A percentile compares a stretch with the other conserved stretches of the same genome.
Evolutionary conservation across 768 basidiomycete species (phyloP).

Genomic region (Pluteus cervinus): DNA sequence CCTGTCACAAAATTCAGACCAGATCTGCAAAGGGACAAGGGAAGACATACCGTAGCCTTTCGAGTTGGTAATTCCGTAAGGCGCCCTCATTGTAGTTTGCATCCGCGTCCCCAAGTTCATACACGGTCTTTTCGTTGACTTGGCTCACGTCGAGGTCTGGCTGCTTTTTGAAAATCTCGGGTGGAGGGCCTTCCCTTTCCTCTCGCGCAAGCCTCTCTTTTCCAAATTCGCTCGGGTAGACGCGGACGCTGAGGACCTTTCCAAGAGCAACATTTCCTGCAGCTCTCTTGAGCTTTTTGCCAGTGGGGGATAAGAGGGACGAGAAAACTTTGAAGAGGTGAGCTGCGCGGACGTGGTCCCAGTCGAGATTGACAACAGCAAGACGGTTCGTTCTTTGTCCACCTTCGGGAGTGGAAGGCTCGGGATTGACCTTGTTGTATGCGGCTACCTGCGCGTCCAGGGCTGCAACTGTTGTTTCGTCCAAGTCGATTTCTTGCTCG

Average conservation of each 20-base stretch:
- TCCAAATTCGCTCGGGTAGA: constrained; percentile 95
- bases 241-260: constrained; percentile 65
- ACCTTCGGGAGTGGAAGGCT: constrained; percentile 22
- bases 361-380: constrained; percentile 94
- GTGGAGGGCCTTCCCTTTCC: constrained; percentile 86
- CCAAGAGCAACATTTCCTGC: constrained; percentile 45
- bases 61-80: constrained; percentile 86
- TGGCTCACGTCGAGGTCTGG: constrained; percentile 42
- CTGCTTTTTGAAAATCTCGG: constrained; percentile 69
- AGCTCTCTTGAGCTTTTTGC: constrained; percentile 10
- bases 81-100: constrained; percentile 87
- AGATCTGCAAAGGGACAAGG: neutral
- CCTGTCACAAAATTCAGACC: constrained; percentile 30
- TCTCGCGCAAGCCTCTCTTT: constrained; percentile 81
- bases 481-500: constrained; percentile 67
- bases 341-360: constrained; percentile 89
- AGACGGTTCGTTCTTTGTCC: constrained; percentile 59
- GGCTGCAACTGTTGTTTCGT: constrained; percentile 68
- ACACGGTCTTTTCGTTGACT: constrained; percentile 57
- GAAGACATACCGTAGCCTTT: constrained; percentile 71
- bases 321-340: constrained; percentile 93
- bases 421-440: constrained; percentile 46
- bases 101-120: constrained; percentile 60
- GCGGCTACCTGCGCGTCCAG: constrained; percentile 70
- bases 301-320: constrained; percentile 65